These are phyloP conservation scores for Vaccinium vitisidaea DNA, from an alignment of 148 eudicot genomes.

Conservation along the genomic window DNA sequence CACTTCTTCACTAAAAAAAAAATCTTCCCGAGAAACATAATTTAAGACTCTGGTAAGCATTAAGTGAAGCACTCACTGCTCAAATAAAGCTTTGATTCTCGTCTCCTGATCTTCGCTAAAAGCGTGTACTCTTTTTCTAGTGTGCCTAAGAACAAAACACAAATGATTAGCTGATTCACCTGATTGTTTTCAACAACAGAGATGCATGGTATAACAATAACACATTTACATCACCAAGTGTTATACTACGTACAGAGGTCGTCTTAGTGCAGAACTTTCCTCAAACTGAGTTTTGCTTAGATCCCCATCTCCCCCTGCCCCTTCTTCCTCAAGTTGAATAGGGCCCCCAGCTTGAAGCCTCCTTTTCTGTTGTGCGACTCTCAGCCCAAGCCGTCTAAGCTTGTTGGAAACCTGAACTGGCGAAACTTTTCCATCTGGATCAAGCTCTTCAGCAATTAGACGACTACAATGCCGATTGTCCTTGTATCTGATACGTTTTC, in stretches of 20 bases:
- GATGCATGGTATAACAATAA: not conserved
- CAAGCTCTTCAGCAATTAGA: slow-evolving; percentile 65
- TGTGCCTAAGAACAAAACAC: slow-evolving; percentile 38
- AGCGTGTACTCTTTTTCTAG: slow-evolving; percentile 74
- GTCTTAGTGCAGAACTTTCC: slow-evolving; percentile 33
- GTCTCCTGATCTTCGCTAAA: slow-evolving; percentile 63
- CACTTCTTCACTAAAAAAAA: not conserved
- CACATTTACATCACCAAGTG: not conserved
- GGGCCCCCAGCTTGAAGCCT: slow-evolving; percentile 24
- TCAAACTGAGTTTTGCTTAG: slow-evolving; percentile 25
- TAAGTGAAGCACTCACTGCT: slow-evolving; percentile 57
- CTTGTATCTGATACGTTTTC: slow-evolving; percentile 51
- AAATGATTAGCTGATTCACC: not conserved
- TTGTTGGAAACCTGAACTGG: slow-evolving; percentile 53
- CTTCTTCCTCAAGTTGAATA: slow-evolving; percentile 26
- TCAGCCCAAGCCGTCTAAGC: slow-evolving; percentile 63
- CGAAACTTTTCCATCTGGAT: slow-evolving; percentile 54
- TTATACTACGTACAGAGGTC: slow-evolving; percentile 46
- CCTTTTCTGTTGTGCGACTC: slow-evolving; percentile 43
- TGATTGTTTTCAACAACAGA: not conserved
- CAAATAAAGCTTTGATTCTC: slow-evolving; percentile 65
- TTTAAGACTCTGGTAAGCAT: not conserved
- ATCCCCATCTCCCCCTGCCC: slow-evolving; percentile 18
- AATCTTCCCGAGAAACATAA: not conserved
- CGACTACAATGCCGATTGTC: slow-evolving; percentile 44